Percentiles rank a stretch among this genome's conserved stretches.
Evolutionary conservation across 2,329 filamentous ascomycete genomes (phyloP).

Genomic region (Pseudomassariella vexata): DNA sequence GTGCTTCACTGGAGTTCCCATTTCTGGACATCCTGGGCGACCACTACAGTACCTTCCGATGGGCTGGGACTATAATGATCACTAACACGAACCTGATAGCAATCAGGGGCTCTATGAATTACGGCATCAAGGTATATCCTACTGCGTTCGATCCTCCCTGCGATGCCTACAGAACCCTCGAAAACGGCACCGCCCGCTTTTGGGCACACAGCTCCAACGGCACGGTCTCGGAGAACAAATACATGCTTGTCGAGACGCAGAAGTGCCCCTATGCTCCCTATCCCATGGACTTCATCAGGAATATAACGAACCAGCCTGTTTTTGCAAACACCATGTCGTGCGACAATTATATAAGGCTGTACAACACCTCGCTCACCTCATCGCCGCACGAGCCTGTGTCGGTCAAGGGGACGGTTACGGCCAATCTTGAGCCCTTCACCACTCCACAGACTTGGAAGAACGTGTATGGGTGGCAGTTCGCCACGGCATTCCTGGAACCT

Average conservation of each 20-base stretch:
- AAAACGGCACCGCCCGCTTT: constrained; percentile 16
- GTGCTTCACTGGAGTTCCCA: constrained; percentile 46
- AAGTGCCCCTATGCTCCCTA: constrained; percentile 18
- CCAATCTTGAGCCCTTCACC: constrained; percentile 20
- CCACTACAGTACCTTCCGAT: constrained; percentile 44
- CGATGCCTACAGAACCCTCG: constrained; percentile 37
- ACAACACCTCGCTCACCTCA: constrained; percentile 36
- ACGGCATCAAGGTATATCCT: constrained; percentile 37
- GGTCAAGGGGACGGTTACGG: constrained; percentile 16
- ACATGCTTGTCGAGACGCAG: constrained; percentile 21
- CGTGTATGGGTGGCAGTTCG: constrained; percentile 17
- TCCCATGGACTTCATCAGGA: constrained; percentile 37
- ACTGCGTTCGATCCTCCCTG: constrained; percentile 40
- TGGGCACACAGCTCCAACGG: not conserved
- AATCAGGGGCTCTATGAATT: constrained; percentile 36
- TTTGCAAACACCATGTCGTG: constrained; percentile 35
- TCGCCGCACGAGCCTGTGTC: constrained; percentile 19
- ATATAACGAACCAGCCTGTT: constrained; percentile 49
- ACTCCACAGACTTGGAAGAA: constrained; percentile 8
- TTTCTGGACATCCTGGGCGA: constrained; percentile 48
- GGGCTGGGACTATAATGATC: constrained; percentile 41
- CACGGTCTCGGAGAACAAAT: constrained; percentile 6
- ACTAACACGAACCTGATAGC: constrained; percentile 34
- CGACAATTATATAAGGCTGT: constrained; percentile 38
- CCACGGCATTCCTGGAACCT: constrained; percentile 19